Conservation (phyloP, 768 basidiomycete genomes). For the Mycena venus region DNA sequence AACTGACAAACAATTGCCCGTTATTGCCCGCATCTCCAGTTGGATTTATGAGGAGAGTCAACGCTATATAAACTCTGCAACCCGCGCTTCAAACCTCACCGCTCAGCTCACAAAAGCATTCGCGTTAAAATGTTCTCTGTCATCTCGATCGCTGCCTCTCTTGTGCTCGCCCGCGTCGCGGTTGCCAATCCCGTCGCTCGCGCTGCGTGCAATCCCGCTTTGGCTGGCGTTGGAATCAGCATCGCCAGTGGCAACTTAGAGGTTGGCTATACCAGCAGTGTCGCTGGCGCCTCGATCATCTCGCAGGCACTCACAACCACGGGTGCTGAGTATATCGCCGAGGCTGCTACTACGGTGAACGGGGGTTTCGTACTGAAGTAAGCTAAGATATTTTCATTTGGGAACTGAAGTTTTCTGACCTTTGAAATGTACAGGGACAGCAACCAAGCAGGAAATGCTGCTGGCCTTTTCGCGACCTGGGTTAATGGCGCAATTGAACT, state of each 20-base stretch:
- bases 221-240: slow-evolving; percentile 14
- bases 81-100: neutral
- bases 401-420: neutral
- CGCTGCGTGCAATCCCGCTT: slow-evolving; percentile 21
- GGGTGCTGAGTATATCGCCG: slow-evolving; percentile 1
- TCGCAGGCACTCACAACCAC: neutral
- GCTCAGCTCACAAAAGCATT: neutral
- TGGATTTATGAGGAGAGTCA: neutral
- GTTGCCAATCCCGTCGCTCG: slow-evolving; percentile 21
- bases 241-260: slow-evolving; percentile 24
- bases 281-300: slow-evolving; percentile 18
- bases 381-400: neutral
- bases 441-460: slow-evolving; percentile 2
- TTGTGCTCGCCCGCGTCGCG: slow-evolving; percentile 1
- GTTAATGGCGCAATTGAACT: slow-evolving; percentile 13
- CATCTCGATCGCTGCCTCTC: neutral
- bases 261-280: slow-evolving; percentile 18
- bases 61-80: slow-evolving; percentile 5
- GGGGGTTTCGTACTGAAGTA: slow-evolving; percentile 18
- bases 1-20: neutral
- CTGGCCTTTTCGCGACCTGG: slow-evolving; percentile 10
- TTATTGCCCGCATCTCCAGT: slow-evolving; percentile 14
- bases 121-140: slow-evolving; percentile 12
- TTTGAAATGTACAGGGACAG: neutral
- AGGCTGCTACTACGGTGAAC: neutral